These are phyloP conservation scores for Pseudopyricularia javanii DNA, from an alignment of 2,329 filamentous ascomycete species.

Conservation along the genomic window DNA sequence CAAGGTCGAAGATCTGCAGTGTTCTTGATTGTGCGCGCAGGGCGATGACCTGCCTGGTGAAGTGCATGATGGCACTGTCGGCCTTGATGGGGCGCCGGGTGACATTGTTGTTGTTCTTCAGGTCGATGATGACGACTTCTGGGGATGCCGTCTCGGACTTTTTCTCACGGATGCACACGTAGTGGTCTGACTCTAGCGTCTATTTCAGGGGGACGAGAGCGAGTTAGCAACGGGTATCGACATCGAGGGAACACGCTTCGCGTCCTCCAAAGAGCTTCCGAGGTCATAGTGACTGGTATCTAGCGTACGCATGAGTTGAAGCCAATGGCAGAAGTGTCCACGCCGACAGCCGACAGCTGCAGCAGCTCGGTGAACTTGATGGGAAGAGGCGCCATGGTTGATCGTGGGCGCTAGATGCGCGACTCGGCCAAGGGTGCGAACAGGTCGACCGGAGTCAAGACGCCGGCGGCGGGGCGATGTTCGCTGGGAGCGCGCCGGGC, in stretches of 20 bases:
- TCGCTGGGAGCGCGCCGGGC: neutral
- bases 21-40: constrained; percentile 90
- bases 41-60: constrained; percentile 89
- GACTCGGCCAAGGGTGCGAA: constrained; percentile 7
- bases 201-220: constrained; percentile 21
- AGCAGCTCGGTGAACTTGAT: constrained; percentile 29
- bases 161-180: constrained; percentile 93
- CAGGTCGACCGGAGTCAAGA: neutral
- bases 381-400: constrained; percentile 22
- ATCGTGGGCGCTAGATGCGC: constrained; percentile 16
- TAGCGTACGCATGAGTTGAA: constrained; percentile 77
- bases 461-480: neutral
- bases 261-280: neutral
- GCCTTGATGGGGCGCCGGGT: constrained; percentile 94
- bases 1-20: constrained; percentile 94
- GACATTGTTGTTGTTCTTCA: constrained; percentile 95
- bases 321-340: constrained; percentile 45
- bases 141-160: constrained; percentile 72
- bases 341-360: constrained; percentile 23
- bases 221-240: constrained; percentile 9
- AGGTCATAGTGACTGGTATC: constrained; percentile 1
- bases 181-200: constrained; percentile 97
- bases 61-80: constrained; percentile 99
- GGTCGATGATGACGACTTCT: constrained; percentile 93
- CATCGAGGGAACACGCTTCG: neutral